phyloP scores from a whole-genome alignment of 208 protist species.

The Trypanosoma avium region DNA sequence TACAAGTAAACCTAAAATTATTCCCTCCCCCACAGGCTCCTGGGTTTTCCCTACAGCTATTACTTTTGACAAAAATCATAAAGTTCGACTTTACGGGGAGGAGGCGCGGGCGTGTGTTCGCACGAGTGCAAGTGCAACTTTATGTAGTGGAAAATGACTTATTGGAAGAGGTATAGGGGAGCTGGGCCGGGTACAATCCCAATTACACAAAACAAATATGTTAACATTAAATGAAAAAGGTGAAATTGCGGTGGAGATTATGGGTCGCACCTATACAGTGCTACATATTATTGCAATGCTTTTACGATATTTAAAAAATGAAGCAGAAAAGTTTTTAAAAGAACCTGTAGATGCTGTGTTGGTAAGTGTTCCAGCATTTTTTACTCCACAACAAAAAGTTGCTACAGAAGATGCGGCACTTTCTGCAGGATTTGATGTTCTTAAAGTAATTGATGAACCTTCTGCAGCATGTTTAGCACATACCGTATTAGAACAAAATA shows the following conservation, averaged over 20 bases:
- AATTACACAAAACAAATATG: slow-evolving; percentile 87
- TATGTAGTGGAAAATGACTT: slow-evolving; percentile 91
- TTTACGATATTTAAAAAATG: slow-evolving; percentile 84
- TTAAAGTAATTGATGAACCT: slow-evolving; percentile 93
- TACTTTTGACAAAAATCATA: slow-evolving; percentile 90
- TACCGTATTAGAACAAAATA: slow-evolving; percentile 57
- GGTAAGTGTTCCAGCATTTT: slow-evolving; percentile 92
- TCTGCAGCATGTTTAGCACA: slow-evolving; percentile 88
- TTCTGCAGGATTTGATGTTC: slow-evolving; percentile 88
- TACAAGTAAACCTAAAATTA: slow-evolving; percentile 82
- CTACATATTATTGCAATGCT: slow-evolving; percentile 94
- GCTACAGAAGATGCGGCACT: slow-evolving; percentile 93
- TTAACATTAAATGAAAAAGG: slow-evolving; percentile 85
- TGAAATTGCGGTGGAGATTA: slow-evolving; percentile 87
- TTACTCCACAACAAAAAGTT: slow-evolving; percentile 90
- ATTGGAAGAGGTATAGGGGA: slow-evolving; percentile 88
- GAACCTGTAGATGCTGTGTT: slow-evolving; percentile 83
- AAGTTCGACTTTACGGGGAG: slow-evolving; percentile 85
- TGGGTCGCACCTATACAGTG: slow-evolving; percentile 87
- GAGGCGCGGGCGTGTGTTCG: slow-evolving; percentile 85
- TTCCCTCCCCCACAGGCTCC: slow-evolving; percentile 88
- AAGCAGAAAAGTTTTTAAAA: slow-evolving; percentile 82
- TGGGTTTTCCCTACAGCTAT: slow-evolving; percentile 92
- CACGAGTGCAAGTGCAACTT: slow-evolving; percentile 82
- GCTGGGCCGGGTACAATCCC: slow-evolving; percentile 75